Conservation (phyloP, 2,329 filamentous ascomycete genomes). For the Microcera coccophila region DNA sequence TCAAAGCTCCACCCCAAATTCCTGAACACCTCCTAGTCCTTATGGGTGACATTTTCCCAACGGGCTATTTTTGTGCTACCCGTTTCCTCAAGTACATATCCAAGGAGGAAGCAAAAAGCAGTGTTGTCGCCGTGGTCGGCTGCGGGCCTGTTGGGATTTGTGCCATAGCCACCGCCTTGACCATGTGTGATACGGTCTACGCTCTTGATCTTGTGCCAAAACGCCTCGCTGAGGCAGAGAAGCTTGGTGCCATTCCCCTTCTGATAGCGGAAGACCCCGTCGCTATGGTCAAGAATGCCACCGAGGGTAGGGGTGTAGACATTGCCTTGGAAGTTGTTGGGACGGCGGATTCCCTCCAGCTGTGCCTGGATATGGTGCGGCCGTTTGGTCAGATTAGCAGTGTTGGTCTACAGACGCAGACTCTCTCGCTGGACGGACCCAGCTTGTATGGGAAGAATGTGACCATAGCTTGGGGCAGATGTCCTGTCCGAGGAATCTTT, state of each 20-base stretch:
- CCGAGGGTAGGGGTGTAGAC: constrained; percentile 1
- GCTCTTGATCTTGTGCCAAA: constrained; percentile 9
- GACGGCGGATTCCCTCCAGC: not conserved
- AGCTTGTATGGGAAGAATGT: too few relatives aligned
- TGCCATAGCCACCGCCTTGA: constrained; percentile 5
- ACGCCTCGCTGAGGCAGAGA: constrained; percentile 1
- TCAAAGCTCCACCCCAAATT: not conserved
- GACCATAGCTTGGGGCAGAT: too few relatives aligned
- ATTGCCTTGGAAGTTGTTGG: constrained; percentile 3
- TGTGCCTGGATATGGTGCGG: not conserved
- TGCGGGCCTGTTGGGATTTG: constrained; percentile 11
- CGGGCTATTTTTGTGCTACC: constrained; percentile 4
- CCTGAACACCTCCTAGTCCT: constrained; percentile 8
- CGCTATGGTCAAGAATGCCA: not conserved
- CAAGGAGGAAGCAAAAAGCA: not conserved
- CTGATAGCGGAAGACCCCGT: not conserved
- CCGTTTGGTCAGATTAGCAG: too few relatives aligned
- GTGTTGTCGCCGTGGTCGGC: constrained; percentile 4
- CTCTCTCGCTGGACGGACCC: too few relatives aligned
- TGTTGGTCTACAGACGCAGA: too few relatives aligned
- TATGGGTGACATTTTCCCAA: constrained; percentile 12
- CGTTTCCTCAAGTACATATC: not conserved
- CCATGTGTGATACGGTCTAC: constrained; percentile 3
- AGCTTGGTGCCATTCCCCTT: not conserved
- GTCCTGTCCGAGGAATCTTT: too few relatives aligned